A percentile compares a stretch with the other conserved stretches of the same genome.
Evolutionary conservation across 2,329 filamentous ascomycete species (phyloP).

Genomic region (Microcyclospora tardicrescens): DNA sequence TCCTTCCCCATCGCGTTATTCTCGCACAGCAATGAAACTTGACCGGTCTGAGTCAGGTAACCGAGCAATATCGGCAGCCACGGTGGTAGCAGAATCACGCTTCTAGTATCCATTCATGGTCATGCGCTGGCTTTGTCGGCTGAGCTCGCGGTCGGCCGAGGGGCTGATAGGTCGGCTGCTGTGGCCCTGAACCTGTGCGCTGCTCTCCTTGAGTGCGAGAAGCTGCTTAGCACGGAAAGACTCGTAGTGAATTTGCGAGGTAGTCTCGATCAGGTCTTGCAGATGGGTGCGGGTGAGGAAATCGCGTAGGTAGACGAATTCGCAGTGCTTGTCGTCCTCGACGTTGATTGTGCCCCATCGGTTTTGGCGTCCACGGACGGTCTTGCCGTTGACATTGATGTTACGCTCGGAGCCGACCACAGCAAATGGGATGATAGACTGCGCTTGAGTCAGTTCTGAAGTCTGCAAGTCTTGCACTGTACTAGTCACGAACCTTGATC

Average conservation of each 20-base stretch:
- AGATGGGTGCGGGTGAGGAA: constrained; percentile 97
- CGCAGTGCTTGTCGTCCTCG: constrained; percentile 98
- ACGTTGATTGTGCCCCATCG: constrained; percentile 99
- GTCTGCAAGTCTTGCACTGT: constrained; percentile 18
- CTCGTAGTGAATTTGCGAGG: constrained; percentile 99
- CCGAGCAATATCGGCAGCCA: no score
- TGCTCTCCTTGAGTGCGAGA: constrained; percentile 95
- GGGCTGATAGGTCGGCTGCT: constrained; percentile 85
- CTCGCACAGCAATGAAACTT: no score
- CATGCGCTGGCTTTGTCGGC: constrained; percentile 91
- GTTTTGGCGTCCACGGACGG: constrained; percentile 88
- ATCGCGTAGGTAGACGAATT: constrained; percentile 96
- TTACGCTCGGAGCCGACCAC: constrained; percentile 97
- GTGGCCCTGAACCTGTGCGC: constrained; percentile 62
- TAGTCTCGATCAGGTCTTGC: constrained; percentile 97
- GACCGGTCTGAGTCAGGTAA: no score
- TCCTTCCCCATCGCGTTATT: no score
- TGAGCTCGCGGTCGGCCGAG: constrained; percentile 85
- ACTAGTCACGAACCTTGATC: constrained; percentile 60
- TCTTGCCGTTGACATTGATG: constrained; percentile 93
- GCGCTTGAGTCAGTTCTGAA: not conserved
- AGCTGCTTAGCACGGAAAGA: constrained; percentile 98
- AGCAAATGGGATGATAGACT: constrained; percentile 92
- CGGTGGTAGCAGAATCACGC: no score
- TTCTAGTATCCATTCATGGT: constrained; percentile 96